Evolutionary conservation across 306 rosid genomes (phyloP).

Genomic region (Cucumis sativus): DNA sequence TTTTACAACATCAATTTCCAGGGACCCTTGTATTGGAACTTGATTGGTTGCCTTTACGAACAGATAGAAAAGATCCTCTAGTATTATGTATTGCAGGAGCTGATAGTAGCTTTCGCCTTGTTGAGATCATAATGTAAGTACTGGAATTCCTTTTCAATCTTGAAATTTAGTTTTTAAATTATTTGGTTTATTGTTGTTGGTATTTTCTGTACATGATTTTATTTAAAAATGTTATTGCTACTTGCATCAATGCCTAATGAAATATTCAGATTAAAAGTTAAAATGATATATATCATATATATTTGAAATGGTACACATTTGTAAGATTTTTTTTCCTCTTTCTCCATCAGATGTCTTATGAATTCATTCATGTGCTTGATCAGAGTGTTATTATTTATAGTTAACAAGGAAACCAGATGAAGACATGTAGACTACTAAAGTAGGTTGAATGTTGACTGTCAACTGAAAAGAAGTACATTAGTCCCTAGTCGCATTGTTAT

Average conservation of each 20-base stretch:
- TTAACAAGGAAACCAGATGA: background rate
- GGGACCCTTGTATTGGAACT: constrained; percentile 91
- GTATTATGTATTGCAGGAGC: constrained; percentile 97
- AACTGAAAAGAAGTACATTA: background rate
- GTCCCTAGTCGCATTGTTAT: background rate
- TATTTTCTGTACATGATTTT: background rate
- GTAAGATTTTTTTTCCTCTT: background rate
- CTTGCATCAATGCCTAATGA: background rate
- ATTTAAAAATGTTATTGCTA: background rate
- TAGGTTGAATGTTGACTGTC: background rate
- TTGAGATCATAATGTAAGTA: constrained; percentile 63
- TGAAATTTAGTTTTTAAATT: background rate
- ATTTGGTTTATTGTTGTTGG: background rate
- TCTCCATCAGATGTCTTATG: no score
- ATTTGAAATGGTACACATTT: background rate
- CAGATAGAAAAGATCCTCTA: constrained; percentile 68
- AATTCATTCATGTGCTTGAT: background rate
- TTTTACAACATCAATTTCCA: constrained; percentile 85
- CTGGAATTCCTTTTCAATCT: constrained; percentile 12
- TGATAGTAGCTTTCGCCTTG: constrained; percentile 91
- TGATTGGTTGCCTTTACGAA: constrained; percentile 95
- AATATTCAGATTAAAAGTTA: background rate
- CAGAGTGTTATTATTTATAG: background rate
- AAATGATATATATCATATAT: background rate
- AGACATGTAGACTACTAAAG: background rate